phyloP scores from a whole-genome alignment of 148 eudicot species.

The Nepenthes gracilis region DNA sequence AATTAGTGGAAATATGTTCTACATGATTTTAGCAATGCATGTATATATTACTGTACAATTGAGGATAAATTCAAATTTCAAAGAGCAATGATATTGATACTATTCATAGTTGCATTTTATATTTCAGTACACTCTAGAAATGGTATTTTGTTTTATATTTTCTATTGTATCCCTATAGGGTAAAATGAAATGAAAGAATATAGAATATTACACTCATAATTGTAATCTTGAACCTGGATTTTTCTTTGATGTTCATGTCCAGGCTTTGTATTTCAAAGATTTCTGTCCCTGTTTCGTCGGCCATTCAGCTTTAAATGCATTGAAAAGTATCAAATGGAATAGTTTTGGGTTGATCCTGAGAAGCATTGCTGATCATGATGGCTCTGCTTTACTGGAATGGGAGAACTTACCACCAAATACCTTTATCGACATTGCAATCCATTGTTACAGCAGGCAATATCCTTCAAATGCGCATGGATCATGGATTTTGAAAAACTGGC shows the following conservation, averaged over 20 bases:
- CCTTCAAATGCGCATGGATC: constrained; percentile 22
- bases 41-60: too few species aligned
- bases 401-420: constrained; percentile 50
- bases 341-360: constrained; percentile 50
- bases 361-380: constrained; percentile 42
- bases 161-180: too few species aligned
- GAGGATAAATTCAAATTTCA: too few species aligned
- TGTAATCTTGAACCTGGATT: too few species aligned
- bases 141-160: too few species aligned
- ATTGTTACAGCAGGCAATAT: constrained; percentile 67
- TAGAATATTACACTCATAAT: too few species aligned
- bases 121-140: too few species aligned
- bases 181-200: too few species aligned
- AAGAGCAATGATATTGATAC: too few species aligned
- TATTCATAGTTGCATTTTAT: too few species aligned
- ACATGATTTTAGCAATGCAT: too few species aligned
- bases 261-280: constrained; percentile 79
- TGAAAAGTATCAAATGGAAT: constrained; percentile 73
- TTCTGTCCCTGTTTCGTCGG: constrained; percentile 47
- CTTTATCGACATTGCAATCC: constrained; percentile 63
- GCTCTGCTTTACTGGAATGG: constrained; percentile 59
- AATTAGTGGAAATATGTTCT: too few species aligned
- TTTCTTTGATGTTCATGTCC: constrained; percentile 2
- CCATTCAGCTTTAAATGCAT: constrained; percentile 45
- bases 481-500: not conserved